These are phyloP conservation scores for Odontarrhena argentea DNA, from an alignment of 345 rosid species.

Conservation along the genomic window DNA sequence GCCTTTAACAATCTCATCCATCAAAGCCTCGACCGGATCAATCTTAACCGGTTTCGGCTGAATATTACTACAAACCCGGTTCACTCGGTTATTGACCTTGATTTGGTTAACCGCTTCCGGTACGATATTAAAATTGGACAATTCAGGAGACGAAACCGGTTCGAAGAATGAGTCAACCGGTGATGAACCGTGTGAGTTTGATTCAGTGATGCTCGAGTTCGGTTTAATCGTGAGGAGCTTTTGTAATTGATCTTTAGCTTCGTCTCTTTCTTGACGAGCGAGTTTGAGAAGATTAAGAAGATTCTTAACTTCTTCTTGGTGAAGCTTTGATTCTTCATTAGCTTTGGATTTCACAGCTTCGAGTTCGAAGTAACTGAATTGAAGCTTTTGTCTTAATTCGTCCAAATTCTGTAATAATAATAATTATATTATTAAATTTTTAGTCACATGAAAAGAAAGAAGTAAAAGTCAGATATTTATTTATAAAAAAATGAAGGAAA, in stretches of 20 bases:
- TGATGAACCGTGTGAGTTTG: constrained; percentile 70
- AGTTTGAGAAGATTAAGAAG: constrained; percentile 56
- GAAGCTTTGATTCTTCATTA: constrained; percentile 56
- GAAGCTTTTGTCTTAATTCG: constrained; percentile 70
- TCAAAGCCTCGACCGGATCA: constrained; percentile 47
- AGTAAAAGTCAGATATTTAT: constrained; percentile 25
- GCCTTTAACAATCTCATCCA: constrained; percentile 59
- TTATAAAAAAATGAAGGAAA: constrained; percentile 1
- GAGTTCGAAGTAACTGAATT: constrained; percentile 57
- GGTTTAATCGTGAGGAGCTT: constrained; percentile 52
- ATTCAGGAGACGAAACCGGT: constrained; percentile 72
- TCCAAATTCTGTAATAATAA: constrained; percentile 56
- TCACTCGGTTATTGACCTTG: constrained; percentile 25
- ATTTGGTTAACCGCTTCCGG: constrained; percentile 41
- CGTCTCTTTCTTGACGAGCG: constrained; percentile 83
- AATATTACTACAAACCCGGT: constrained; percentile 15
- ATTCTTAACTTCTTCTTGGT: constrained; percentile 51
- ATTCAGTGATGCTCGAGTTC: constrained; percentile 82
- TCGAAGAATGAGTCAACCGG: constrained; percentile 75
- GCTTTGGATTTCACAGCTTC: constrained; percentile 67
- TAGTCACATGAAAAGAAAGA: constrained; percentile 3
- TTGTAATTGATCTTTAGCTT: constrained; percentile 66
- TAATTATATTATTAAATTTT: neutral
- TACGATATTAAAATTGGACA: constrained; percentile 54
- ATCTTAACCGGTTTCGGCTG: constrained; percentile 32